Percentiles rank a stretch among this genome's conserved stretches.
Conservation (phyloP, 106 monocot genomes). For the Acanthochlamys bracteata region DNA sequence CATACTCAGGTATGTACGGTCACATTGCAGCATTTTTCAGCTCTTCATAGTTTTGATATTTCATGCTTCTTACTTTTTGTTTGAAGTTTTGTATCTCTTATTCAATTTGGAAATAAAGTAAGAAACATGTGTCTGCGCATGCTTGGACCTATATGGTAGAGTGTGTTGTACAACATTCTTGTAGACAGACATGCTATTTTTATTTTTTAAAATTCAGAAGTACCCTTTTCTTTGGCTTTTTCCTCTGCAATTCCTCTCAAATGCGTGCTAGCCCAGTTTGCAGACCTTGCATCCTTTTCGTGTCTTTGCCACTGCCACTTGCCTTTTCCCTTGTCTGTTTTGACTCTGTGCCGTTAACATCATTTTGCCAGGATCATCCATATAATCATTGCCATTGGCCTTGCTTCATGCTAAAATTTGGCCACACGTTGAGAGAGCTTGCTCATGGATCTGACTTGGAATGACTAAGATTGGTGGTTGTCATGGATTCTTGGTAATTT, state of each 20-base stretch:
- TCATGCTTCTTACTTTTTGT: background rate
- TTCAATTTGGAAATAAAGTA: background rate
- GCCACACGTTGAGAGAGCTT: background rate
- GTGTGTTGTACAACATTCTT: background rate
- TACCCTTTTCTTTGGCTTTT: background rate
- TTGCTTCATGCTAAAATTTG: background rate
- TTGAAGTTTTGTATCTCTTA: background rate
- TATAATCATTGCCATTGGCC: background rate
- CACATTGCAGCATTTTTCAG: background rate
- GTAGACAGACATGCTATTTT: background rate
- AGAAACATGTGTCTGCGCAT: background rate
- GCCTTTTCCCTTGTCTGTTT: background rate
- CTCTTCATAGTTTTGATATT: background rate
- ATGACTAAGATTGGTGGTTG: too few species aligned
- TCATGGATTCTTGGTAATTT: too few species aligned
- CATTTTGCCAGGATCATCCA: background rate
- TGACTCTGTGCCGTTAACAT: background rate
- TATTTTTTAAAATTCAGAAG: background rate
- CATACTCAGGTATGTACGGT: slow-evolving; percentile 29
- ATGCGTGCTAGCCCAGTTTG: background rate
- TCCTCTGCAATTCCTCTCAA: background rate
- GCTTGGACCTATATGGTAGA: background rate
- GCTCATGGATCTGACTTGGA: too few species aligned
- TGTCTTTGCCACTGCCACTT: too few species aligned
- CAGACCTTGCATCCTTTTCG: too few species aligned